These are phyloP conservation scores for Plasmodium reichenowi DNA, from an alignment of 169 alveolate genomes.

Conservation along the genomic window DNA sequence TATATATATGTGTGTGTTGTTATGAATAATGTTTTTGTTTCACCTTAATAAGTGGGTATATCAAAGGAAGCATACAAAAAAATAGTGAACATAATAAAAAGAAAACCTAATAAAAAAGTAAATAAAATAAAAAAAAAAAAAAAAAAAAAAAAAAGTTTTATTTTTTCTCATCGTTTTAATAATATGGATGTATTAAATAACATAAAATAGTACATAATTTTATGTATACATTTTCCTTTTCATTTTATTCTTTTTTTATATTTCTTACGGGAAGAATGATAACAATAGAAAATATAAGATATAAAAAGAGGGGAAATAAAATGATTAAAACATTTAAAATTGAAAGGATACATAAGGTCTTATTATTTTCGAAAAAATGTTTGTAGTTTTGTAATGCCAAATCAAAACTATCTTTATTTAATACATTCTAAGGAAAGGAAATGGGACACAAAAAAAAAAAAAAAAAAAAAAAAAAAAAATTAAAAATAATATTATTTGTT, in stretches of 20 bases:
- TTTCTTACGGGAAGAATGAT: slow-evolving; percentile 27
- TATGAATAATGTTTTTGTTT: background rate
- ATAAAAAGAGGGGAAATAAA: slow-evolving; percentile 20
- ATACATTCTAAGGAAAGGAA: slow-evolving; percentile 6
- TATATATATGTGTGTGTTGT: background rate
- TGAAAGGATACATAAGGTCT: slow-evolving; percentile 19
- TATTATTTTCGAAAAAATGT: slow-evolving; percentile 33
- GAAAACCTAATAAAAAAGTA: slow-evolving; percentile 19
- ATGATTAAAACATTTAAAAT: slow-evolving; percentile 24
- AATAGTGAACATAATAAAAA: slow-evolving; percentile 25
- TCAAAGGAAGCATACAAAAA: slow-evolving; percentile 17
- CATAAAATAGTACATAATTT: no score
- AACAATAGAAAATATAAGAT: slow-evolving; percentile 22
- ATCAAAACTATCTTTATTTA: slow-evolving; percentile 20
- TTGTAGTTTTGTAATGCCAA: slow-evolving; percentile 16
- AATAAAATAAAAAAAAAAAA: background rate
- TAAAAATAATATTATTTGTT: no score
- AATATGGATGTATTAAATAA: no score
- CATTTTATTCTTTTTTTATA: background rate
- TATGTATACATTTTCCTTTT: background rate
- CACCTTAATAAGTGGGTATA: slow-evolving; percentile 48
- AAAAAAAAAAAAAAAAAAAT: background rate
- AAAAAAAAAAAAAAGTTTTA: background rate
- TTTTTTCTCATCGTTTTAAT: no score
- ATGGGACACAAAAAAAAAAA: background rate